phyloP scores from a whole-genome alignment of 23 red algal genomes.

The Pyropia yezoensis region DNA sequence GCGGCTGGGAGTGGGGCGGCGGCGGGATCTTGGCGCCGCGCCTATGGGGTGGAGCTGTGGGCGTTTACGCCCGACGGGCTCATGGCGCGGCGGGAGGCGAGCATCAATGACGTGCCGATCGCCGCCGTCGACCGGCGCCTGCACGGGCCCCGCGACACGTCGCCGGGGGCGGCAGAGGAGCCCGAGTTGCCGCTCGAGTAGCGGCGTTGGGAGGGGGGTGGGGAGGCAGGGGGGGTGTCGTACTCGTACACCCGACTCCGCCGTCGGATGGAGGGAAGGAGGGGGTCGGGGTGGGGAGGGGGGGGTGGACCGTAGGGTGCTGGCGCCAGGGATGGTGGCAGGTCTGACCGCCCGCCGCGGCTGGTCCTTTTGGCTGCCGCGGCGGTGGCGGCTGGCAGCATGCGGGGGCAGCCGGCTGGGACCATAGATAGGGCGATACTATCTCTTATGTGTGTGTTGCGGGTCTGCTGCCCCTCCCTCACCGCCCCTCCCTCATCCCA shows the following conservation, averaged over 20 bases:
- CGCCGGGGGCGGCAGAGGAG: neutral
- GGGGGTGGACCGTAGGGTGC: neutral
- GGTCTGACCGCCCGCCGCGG: no score
- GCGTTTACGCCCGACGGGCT: conserved; percentile 27
- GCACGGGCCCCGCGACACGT: conserved; percentile 1
- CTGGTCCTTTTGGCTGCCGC: no score
- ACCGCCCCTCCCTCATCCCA: no score
- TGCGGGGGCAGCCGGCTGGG: no score
- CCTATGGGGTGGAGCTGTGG: conserved; percentile 63
- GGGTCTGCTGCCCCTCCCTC: no score
- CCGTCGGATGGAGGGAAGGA: no score
- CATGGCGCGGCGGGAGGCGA: conserved; percentile 39
- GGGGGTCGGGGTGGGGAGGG: no score
- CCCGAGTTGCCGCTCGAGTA: conserved; percentile 4
- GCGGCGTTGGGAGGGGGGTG: neutral
- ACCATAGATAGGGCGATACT: no score
- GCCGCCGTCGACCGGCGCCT: conserved; percentile 15
- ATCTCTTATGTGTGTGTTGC: no score
- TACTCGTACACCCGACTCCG: no score
- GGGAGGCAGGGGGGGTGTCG: neutral
- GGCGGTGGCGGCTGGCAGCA: no score
- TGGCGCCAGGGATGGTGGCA: neutral
- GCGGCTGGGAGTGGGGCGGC: neutral
- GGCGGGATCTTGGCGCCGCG: conserved; percentile 27
- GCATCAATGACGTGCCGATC: conserved; percentile 58